Evolutionary conservation across 75 land plant species (phyloP).

Genomic region (Cunninghamia lanceolata): DNA sequence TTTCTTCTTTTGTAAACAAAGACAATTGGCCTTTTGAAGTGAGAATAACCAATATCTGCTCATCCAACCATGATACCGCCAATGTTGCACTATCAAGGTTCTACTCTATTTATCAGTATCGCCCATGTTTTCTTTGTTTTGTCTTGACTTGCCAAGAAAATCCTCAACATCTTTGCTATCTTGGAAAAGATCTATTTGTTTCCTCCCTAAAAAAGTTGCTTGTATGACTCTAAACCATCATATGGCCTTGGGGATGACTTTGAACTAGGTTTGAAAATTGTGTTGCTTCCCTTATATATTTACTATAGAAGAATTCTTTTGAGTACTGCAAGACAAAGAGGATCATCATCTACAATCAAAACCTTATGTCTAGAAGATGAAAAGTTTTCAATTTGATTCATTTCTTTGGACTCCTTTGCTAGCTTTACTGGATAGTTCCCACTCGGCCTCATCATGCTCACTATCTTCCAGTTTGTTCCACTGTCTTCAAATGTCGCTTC

Average conservation of each 20-base stretch:
- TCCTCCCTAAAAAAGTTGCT: background rate
- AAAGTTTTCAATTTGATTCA: too few species aligned
- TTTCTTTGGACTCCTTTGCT: too few species aligned
- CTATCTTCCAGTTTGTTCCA: too few species aligned
- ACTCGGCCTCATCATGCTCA: too few species aligned
- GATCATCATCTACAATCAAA: too few species aligned
- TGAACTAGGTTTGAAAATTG: background rate
- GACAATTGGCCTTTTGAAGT: slow-evolving; percentile 72
- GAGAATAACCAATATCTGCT: slow-evolving; percentile 83
- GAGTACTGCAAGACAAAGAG: too few species aligned
- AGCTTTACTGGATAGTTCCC: too few species aligned
- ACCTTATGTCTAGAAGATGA: too few species aligned
- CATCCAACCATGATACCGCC: too few species aligned
- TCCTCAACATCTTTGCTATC: background rate
- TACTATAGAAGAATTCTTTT: too few species aligned
- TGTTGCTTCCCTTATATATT: background rate
- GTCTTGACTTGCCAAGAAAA: background rate
- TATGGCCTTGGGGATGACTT: background rate
- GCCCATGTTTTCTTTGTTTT: background rate
- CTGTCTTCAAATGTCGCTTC: too few species aligned
- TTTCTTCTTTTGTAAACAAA: slow-evolving; percentile 84
- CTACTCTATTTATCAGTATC: background rate
- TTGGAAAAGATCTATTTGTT: background rate
- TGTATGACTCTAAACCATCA: background rate
- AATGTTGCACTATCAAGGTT: too few species aligned